Conservation (phyloP, 768 basidiomycete species). For the Lepiota subincarnata region DNA sequence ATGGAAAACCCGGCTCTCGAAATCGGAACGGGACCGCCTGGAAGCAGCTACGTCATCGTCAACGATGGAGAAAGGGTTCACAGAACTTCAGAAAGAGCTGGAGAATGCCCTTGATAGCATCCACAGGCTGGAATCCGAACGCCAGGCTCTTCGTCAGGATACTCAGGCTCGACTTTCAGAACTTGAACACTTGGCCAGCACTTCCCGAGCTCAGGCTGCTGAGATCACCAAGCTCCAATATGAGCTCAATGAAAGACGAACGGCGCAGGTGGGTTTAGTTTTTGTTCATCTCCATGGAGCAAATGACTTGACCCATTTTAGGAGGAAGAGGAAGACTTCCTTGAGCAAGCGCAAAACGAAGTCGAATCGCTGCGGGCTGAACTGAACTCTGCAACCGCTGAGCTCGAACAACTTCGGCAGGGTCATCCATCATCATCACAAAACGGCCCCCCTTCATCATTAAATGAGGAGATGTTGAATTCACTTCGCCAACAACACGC, state of each 20-base stretch:
- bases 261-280: conserved; percentile 31
- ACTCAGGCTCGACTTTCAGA: conserved; percentile 53
- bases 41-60: conserved; percentile 45
- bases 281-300: background rate
- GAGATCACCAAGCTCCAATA: conserved; percentile 49
- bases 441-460: conserved; percentile 42
- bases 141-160: conserved; percentile 54
- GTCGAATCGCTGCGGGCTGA: conserved; percentile 67
- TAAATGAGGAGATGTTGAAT: conserved; percentile 72
- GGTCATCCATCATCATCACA: conserved; percentile 36
- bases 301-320: conserved; percentile 18
- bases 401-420: conserved; percentile 56
- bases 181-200: conserved; percentile 46
- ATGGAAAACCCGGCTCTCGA: conserved; percentile 38
- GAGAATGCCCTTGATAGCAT: conserved; percentile 49
- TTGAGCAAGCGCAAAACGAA: conserved; percentile 63
- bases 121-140: conserved; percentile 60
- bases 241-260: conserved; percentile 45
- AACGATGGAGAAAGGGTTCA: conserved; percentile 61
- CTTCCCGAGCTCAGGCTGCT: conserved; percentile 44
- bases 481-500: conserved; percentile 71
- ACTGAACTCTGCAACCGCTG: conserved; percentile 57
- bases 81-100: conserved; percentile 59
- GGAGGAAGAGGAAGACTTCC: conserved; percentile 61
- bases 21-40: conserved; percentile 50